A percentile compares a stretch with the other conserved stretches of the same genome.
Conservation (phyloP, 176 grass and related monocot genomes). For the bread wheat (Triticum aestivum) region IWGSC_CS_RefSeq_v2.1 NC_057803.1:6771778-6772277, state of each 20-base stretch:
- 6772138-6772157: slow-evolving; percentile 94
- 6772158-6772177: slow-evolving; percentile 77
- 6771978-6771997: not conserved
- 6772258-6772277: slow-evolving; percentile 69
- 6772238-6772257: slow-evolving; percentile 76
- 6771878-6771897: not conserved
- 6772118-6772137: slow-evolving; percentile 35
- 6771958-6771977: not conserved
- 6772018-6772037: not conserved
- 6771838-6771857: too few species aligned
- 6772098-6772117: not conserved
- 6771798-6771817: too few species aligned
- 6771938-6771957: not conserved
- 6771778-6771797: too few species aligned
- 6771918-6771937: not conserved
- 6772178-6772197: slow-evolving; percentile 80
- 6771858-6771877: not conserved
- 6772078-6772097: not conserved
- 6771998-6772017: not conserved
- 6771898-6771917: not conserved
- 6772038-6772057: not conserved
- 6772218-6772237: slow-evolving; percentile 73
- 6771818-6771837: too few species aligned
- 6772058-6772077: not conserved
- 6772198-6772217: slow-evolving; percentile 95